Base-by-base conservation (phyloP, 306 rosid genomes). In the Parietaria judaica region DNA sequence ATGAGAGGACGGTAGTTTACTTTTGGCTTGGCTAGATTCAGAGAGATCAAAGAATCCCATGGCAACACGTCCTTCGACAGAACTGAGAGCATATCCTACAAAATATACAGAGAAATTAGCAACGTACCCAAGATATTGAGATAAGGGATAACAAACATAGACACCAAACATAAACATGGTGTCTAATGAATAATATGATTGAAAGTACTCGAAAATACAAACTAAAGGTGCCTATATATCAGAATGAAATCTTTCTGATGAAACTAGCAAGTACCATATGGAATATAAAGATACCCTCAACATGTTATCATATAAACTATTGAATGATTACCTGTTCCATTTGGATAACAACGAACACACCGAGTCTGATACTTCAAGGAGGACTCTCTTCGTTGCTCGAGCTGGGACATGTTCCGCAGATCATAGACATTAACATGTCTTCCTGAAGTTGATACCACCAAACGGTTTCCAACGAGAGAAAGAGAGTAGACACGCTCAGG, bases 401-500 rank as follows among this genome's bases (percentile, higher is more conserved):
- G 99, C 58, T 83, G 90, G 64, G 97, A 86, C 97, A 94, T 94
- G 70, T 94, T 94, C 75, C 99, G 84, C 84, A 94, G 76, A 70
- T 94, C 99, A 50, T 88, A 94, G 51, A 94, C 78, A 74, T 94
- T 94, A 61, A 94, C 97, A 50, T 94, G 97, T 69, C 97, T 94
- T 78, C 97, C 99, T 11, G 97, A 94, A 5, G 99, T 86, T 69
- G 99, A 94, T 11, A 94, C 99, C 60, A 94, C 95, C 39, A 94
- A 81, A 14, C 90, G 91, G 49, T 86, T 80, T 49, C 99, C 97
- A 48, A 94, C 97, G 45, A 94, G 90, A 16, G 99, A 94, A 31
- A 94, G 97, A 23, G 99, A 94, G 77, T 94, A 94, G 49, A 94
- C 97, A 64, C 97, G 95, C 82, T 88, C 99, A 46, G 94, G 91